Base-by-base conservation (phyloP, 164 flowering plant species). In the Chimonanthus praecox region DNA sequence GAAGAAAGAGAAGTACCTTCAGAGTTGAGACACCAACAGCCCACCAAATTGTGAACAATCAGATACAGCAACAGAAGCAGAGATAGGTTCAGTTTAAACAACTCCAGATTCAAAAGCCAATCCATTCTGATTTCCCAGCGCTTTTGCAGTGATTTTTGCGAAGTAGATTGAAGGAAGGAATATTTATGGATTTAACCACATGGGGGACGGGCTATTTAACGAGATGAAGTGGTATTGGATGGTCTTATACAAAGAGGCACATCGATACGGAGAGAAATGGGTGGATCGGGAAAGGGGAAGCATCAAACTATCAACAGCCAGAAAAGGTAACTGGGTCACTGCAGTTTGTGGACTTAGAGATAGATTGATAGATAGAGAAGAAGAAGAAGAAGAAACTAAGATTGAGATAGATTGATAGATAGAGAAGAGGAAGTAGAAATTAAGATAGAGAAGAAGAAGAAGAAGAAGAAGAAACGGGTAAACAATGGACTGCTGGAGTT, bases 21-120 rank as follows among this genome's bases (percentile, higher is more conserved):
- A 60, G 60, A 49, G 73, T 80, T 85, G 7, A 84, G 82, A 74
- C 79, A 77, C 51, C 61, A 79, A 68, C 83, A 82, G 16, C 73
- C 63, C 46, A 68, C 75, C 60, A 73, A 58, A 67, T 44, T 74
- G 70, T 49, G 75, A 54, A 46, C 67, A 54, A 76, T 58, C 45
- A 80, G 33, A 72, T 9, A 18, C 21, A 71, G 49, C 18, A 48
- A 16, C 10, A 63, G 43, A 2, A 72, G 3, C 54, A 48, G 21
- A 47, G 46, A 33, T 18, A 46, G n/a, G 7, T 54, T 62, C 67
- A 33, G 33, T 33, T 33, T 33, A 33, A 33, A 33, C 33, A 33
- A 33, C 33, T 33, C 33, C 33, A 33, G 33, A 33, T 33, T 33
- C 33, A 44, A 33, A 46, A 46, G 16, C 66, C 9, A 5, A 58